phyloP scores from a whole-genome alignment of 2,329 filamentous ascomycete species.

The Hypomyces rosellus region DNA sequence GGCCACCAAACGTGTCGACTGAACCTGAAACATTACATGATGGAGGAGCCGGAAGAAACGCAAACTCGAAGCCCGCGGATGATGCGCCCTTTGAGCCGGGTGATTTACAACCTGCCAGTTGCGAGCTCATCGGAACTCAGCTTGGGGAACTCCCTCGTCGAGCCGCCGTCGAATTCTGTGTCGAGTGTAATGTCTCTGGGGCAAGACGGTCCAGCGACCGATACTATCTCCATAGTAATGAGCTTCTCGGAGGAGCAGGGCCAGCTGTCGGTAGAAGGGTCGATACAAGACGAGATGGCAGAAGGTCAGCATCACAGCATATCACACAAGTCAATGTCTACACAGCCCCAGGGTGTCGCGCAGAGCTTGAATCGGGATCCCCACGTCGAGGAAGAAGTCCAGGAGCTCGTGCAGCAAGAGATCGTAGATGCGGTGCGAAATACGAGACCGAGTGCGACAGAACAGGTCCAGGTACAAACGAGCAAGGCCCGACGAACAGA shows the following conservation, averaged over 20 bases:
- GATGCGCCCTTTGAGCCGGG: conserved; percentile 8
- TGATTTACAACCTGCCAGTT: conserved; percentile 19
- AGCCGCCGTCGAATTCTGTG: conserved; percentile 20
- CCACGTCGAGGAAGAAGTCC: not conserved
- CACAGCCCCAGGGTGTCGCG: not conserved
- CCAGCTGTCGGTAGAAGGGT: conserved; percentile 1
- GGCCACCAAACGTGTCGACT: conserved; percentile 22
- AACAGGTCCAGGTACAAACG: not conserved
- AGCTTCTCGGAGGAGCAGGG: not conserved
- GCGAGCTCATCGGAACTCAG: conserved; percentile 14
- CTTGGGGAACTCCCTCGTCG: conserved; percentile 15
- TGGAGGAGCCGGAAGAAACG: not conserved
- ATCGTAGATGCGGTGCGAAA: not conserved
- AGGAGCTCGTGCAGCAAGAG: no score
- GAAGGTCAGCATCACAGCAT: conserved; percentile 13
- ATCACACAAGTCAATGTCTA: conserved; percentile 23
- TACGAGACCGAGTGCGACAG: not conserved
- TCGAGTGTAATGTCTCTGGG: conserved; percentile 15
- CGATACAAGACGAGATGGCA: not conserved
- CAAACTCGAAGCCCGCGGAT: not conserved
- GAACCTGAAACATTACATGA: conserved; percentile 6
- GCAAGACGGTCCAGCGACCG: conserved; percentile 13
- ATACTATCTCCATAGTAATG: conserved; percentile 2
- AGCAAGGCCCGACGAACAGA: no score
- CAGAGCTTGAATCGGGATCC: not conserved